These are phyloP conservation scores for Vicia faba DNA, from an alignment of 306 rosid genomes.

Conservation along the genomic window DNA sequence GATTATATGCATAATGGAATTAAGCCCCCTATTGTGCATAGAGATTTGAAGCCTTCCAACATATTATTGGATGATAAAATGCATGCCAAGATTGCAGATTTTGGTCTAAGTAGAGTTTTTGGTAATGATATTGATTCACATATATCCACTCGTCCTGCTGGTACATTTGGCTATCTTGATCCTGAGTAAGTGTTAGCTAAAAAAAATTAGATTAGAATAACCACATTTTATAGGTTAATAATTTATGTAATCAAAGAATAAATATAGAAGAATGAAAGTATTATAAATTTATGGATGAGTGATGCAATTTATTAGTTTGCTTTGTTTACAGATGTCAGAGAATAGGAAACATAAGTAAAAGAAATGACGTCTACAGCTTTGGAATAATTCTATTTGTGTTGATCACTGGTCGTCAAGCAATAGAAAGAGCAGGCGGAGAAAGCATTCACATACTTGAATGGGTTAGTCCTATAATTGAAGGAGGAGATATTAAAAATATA, in stretches of 20 bases:
- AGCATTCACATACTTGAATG: slow-evolving; percentile 35
- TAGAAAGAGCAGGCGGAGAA: slow-evolving; percentile 10
- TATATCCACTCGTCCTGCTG: slow-evolving; percentile 37
- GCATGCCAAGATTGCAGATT: slow-evolving; percentile 50
- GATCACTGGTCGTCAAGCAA: slow-evolving; percentile 23
- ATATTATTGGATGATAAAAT: slow-evolving; percentile 44
- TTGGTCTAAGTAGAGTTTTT: background rate
- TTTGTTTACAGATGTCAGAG: slow-evolving; percentile 15
- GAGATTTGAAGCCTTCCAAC: slow-evolving; percentile 59
- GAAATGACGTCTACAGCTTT: slow-evolving; percentile 39
- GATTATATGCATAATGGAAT: slow-evolving; percentile 51
- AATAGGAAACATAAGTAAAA: slow-evolving; percentile 30
- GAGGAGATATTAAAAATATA: slow-evolving; percentile 35
- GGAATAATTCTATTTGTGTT: slow-evolving; percentile 45
- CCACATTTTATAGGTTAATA: no score
- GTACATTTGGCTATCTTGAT: slow-evolving; percentile 51
- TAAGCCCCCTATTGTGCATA: slow-evolving; percentile 42
- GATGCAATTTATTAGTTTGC: background rate
- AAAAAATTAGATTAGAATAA: no score
- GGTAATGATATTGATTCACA: slow-evolving; percentile 15
- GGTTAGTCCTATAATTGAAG: slow-evolving; percentile 37
- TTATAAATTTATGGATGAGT: background rate
- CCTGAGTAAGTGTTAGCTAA: slow-evolving; percentile 43
- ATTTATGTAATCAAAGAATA: no score
- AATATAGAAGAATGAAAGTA: no score